A percentile compares a stretch with the other conserved stretches of the same genome.
These are phyloP conservation scores for Sugiyamaella japonica DNA, from an alignment of 1,139 yeast genomes.

Conservation along the genomic window DNA sequence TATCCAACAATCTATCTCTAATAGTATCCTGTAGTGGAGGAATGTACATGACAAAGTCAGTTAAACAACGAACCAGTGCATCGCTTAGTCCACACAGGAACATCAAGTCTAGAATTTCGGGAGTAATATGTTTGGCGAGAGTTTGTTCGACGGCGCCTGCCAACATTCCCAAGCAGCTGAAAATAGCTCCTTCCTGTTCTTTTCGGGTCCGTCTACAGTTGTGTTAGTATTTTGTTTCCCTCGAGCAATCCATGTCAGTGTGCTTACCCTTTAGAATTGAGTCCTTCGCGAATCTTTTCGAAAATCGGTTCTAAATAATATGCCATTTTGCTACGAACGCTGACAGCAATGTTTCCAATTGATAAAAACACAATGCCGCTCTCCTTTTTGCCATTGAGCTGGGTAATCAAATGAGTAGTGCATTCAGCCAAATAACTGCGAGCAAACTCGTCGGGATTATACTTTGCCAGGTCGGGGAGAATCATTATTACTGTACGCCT, in stretches of 20 bases:
- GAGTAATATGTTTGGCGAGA: conserved; percentile 79
- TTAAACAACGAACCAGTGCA: conserved; percentile 73
- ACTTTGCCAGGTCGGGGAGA: conserved; percentile 78
- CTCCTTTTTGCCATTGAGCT: conserved; percentile 75
- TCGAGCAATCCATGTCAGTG: no score
- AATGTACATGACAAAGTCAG: conserved; percentile 64
- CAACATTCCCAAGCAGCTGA: conserved; percentile 83
- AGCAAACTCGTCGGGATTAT: conserved; percentile 74
- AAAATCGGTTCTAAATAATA: conserved; percentile 85
- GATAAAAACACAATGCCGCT: conserved; percentile 76
- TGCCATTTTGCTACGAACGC: conserved; percentile 84
- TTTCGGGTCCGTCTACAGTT: conserved; percentile 52
- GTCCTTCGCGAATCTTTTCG: conserved; percentile 79
- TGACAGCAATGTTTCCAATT: conserved; percentile 80
- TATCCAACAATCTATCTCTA: conserved; percentile 67
- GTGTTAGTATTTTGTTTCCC: conserved; percentile 22
- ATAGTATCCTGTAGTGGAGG: conserved; percentile 79
- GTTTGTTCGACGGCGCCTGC: conserved; percentile 96
- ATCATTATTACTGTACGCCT: conserved; percentile 81
- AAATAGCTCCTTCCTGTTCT: conserved; percentile 83
- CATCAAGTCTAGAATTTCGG: conserved; percentile 76
- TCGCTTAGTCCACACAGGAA: conserved; percentile 80
- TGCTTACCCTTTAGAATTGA: conserved; percentile 58
- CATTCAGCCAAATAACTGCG: conserved; percentile 80
- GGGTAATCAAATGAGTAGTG: conserved; percentile 72